These are phyloP conservation scores for Parmelia sp. DNA, from an alignment of 495 filamentous ascomycete genomes.

Conservation along the genomic window DNA sequence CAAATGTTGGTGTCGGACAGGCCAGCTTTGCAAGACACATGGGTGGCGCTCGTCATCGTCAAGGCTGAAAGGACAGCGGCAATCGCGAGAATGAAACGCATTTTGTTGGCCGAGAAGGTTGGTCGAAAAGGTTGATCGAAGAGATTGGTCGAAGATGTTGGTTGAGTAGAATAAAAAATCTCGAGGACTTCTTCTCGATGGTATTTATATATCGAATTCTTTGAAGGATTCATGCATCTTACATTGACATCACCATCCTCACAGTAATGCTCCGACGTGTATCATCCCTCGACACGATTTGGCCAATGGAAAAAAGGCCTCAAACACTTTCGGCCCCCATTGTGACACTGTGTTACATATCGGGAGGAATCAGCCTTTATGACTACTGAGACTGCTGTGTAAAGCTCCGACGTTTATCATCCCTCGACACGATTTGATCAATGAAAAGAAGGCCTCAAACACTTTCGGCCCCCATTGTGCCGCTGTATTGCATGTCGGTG, in stretches of 20 bases:
- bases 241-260: not conserved
- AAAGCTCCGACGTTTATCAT: no score
- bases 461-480: not conserved
- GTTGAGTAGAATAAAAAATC: not conserved
- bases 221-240: slow-evolving; percentile 1
- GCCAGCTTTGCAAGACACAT: slow-evolving; percentile 2
- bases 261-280: not conserved
- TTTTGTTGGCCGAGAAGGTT: slow-evolving; percentile 15
- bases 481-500: slow-evolving; percentile 6
- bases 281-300: no score
- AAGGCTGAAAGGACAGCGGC: slow-evolving; percentile 12
- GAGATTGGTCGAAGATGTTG: not conserved
- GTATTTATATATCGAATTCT: slow-evolving; percentile 10
- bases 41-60: slow-evolving; percentile 6
- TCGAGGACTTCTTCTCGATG: not conserved
- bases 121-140: not conserved
- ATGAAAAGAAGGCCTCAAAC: not conserved
- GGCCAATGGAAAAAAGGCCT: no score
- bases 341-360: no score
- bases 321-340: no score
- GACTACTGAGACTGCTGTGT: no score
- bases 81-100: slow-evolving; percentile 12
- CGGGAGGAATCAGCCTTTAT: no score
- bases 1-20: slow-evolving; percentile 4
- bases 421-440: no score